Conservation (phyloP, 1,139 yeast species). For the Diutina mesorugosa region DNA sequence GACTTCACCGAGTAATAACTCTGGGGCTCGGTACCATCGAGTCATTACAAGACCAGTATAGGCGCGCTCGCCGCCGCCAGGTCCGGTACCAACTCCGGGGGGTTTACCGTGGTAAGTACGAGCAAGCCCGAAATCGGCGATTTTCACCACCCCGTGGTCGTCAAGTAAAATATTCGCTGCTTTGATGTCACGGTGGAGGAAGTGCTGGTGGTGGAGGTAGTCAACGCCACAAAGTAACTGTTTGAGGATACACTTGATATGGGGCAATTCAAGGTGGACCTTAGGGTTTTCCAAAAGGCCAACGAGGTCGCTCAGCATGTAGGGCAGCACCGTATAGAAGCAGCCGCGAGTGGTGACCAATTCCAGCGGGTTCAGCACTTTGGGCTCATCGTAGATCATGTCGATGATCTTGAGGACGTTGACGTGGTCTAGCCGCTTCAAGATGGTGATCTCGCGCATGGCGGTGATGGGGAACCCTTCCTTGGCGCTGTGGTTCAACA, state of each 20-base stretch:
- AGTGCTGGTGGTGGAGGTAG: conserved; percentile 61
- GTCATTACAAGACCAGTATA: conserved; percentile 93
- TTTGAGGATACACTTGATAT: conserved; percentile 71
- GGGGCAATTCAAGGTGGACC: conserved; percentile 45
- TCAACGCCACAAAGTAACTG: conserved; percentile 74
- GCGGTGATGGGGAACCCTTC: conserved; percentile 97
- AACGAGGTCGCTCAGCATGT: conserved; percentile 86
- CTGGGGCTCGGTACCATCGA: conserved; percentile 96
- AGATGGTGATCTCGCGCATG: conserved; percentile 76
- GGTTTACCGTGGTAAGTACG: conserved; percentile 61
- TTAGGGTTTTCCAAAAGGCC: conserved; percentile 83
- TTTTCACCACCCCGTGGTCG: background rate
- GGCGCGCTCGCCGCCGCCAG: conserved; percentile 41
- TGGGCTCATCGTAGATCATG: conserved; percentile 61
- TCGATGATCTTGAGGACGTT: conserved; percentile 74
- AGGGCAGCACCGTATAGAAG: conserved; percentile 85
- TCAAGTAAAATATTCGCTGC: background rate
- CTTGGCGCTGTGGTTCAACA: conserved; percentile 69
- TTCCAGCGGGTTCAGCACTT: conserved; percentile 19
- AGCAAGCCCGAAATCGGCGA: conserved; percentile 26
- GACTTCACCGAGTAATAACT: conserved; percentile 72
- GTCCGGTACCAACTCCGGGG: conserved; percentile 42
- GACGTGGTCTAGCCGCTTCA: conserved; percentile 55
- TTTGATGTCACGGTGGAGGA: conserved; percentile 81
- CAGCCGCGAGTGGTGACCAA: conserved; percentile 29